Conservation (phyloP, 2,329 filamentous ascomycete genomes). For the Neonectria hederae region DNA sequence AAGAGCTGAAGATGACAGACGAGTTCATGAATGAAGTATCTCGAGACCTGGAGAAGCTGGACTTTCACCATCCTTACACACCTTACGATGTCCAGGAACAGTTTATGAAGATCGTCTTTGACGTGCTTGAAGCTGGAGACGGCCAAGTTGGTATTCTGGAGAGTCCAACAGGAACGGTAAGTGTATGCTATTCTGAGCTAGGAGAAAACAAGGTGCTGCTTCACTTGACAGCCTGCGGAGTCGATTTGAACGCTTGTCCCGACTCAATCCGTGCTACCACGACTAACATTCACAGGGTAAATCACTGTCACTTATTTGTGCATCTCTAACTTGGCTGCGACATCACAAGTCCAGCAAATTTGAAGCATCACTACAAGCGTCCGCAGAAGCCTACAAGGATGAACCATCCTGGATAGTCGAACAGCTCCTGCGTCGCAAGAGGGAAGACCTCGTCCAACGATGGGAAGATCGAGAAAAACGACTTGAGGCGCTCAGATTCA, state of each 20-base stretch:
- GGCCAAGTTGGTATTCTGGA: conserved; percentile 90
- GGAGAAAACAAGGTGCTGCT: not conserved
- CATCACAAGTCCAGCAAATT: conserved; percentile 74
- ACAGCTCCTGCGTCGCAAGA: conserved; percentile 75
- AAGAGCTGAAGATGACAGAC: conserved; percentile 32
- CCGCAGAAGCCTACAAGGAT: conserved; percentile 61
- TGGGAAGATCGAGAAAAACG: conserved; percentile 80
- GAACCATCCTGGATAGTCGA: conserved; percentile 89
- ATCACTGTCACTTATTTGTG: conserved; percentile 90
- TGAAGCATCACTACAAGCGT: conserved; percentile 61
- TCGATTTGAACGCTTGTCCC: not conserved
- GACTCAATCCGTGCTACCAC: not conserved
- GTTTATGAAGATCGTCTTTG: conserved; percentile 87
- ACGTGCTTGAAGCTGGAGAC: conserved; percentile 74
- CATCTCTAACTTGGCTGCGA: conserved; percentile 89
- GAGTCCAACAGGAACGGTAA: conserved; percentile 84
- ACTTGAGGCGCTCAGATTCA: conserved; percentile 71
- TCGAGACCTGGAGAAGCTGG: conserved; percentile 46
- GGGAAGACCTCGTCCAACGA: conserved; percentile 70
- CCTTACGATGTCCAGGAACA: conserved; percentile 89
- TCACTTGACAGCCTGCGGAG: not conserved
- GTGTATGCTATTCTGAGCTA: conserved; percentile 28
- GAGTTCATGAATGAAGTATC: conserved; percentile 32
- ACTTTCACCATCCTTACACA: conserved; percentile 88
- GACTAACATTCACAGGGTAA: conserved; percentile 71